A percentile compares a stretch with the other conserved stretches of the same genome.
phyloP scores from a whole-genome alignment of 306 rosid species.

The Vigna hirtella region DNA sequence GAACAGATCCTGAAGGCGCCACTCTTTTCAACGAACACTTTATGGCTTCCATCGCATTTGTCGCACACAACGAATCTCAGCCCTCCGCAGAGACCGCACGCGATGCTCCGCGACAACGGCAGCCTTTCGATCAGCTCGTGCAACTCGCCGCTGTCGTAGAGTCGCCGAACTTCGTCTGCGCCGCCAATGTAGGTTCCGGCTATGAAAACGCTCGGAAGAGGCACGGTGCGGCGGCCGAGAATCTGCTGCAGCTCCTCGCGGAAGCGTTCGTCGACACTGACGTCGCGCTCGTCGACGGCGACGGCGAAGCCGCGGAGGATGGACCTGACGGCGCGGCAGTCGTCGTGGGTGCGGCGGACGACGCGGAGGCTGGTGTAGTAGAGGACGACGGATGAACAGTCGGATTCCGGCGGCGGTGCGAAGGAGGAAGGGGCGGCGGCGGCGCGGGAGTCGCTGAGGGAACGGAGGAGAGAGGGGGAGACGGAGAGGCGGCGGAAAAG shows the following conservation, averaged over 20 bases:
- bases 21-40: constrained; percentile 54
- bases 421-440: background rate
- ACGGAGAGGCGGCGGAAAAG: constrained; percentile 64
- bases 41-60: constrained; percentile 83
- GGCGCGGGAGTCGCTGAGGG: constrained; percentile 40
- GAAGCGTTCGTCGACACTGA: constrained; percentile 69
- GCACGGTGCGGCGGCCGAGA: constrained; percentile 49
- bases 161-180: constrained; percentile 63
- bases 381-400: constrained; percentile 55
- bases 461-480: constrained; percentile 60
- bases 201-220: constrained; percentile 75
- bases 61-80: constrained; percentile 71
- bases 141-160: constrained; percentile 74
- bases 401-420: constrained; percentile 52
- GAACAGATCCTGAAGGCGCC: constrained; percentile 62
- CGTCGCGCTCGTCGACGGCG: constrained; percentile 83
- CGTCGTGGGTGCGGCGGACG: constrained; percentile 82
- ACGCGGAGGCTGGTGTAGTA: constrained; percentile 88
- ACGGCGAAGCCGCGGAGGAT: constrained; percentile 66
- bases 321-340: constrained; percentile 67
- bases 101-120: constrained; percentile 51
- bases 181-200: constrained; percentile 72
- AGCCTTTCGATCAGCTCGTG: constrained; percentile 58
- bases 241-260: constrained; percentile 63
- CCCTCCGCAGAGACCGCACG: constrained; percentile 76